Evolutionary conservation across 768 basidiomycete genomes (phyloP).

Genomic region (Sistotremastrum niveocremeum): DNA sequence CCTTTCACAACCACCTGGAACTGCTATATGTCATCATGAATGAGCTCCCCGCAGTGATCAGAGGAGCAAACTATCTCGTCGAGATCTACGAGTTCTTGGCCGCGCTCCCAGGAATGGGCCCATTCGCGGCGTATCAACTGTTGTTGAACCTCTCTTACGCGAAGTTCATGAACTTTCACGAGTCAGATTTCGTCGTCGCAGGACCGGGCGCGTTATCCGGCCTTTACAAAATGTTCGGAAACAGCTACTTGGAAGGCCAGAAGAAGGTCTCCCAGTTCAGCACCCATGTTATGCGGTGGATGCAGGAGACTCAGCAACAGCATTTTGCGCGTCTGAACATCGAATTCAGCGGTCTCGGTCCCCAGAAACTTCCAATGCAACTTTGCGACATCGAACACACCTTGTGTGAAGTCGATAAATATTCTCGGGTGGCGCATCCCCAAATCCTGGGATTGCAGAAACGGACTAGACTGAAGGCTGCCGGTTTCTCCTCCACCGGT

Average conservation of each 20-base stretch:
- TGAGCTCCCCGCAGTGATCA: slow-evolving; percentile 27
- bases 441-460: slow-evolving; percentile 24
- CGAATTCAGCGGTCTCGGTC: slow-evolving; percentile 37
- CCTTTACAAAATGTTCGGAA: slow-evolving; percentile 53
- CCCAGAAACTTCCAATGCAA: slow-evolving; percentile 29
- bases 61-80: slow-evolving; percentile 35
- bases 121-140: slow-evolving; percentile 60
- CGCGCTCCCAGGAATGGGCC: slow-evolving; percentile 58
- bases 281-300: slow-evolving; percentile 48
- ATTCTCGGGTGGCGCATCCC: slow-evolving; percentile 45
- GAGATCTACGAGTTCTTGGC: slow-evolving; percentile 44
- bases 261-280: slow-evolving; percentile 26
- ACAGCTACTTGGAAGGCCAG: slow-evolving; percentile 20
- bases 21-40: slow-evolving; percentile 37
- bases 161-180: slow-evolving; percentile 39
- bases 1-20: slow-evolving; percentile 48
- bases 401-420: slow-evolving; percentile 71
- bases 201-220: slow-evolving; percentile 58
- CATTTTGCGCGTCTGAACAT: slow-evolving; percentile 51
- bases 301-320: slow-evolving; percentile 41
- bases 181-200: slow-evolving; percentile 54
- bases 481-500: slow-evolving; percentile 6
- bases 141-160: slow-evolving; percentile 44
- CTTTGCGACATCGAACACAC: slow-evolving; percentile 68
- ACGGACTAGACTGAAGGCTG: slow-evolving; percentile 27